Evolutionary conservation across 106 monocot species (phyloP).

Genomic region (Dendrobium catenatum): DNA sequence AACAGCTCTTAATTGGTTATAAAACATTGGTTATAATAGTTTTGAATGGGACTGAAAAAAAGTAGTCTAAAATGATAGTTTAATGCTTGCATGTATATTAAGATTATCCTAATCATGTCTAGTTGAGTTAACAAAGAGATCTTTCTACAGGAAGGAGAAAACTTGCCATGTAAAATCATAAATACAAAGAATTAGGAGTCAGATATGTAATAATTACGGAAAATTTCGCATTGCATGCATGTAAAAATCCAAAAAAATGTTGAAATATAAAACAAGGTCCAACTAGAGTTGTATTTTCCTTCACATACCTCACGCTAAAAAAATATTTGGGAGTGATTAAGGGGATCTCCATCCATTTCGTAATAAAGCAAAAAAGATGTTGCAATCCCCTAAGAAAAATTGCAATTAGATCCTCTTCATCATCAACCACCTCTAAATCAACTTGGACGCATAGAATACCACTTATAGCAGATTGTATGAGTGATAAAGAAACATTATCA

Average conservation of each 20-base stretch:
- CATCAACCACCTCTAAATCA: constrained; percentile 28
- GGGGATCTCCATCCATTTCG: constrained; percentile 55
- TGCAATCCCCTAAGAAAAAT: constrained; percentile 28
- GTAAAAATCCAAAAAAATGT: neutral
- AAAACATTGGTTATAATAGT: too few species aligned
- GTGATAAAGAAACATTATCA: constrained; percentile 24
- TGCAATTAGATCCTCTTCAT: constrained; percentile 12
- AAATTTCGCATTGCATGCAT: neutral
- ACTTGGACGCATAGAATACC: constrained; percentile 23
- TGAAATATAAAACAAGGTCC: neutral
- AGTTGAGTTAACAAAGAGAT: too few species aligned
- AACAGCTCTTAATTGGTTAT: too few species aligned
- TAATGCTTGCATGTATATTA: too few species aligned
- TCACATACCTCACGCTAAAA: constrained; percentile 59
- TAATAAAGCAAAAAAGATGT: constrained; percentile 32
- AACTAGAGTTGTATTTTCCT: neutral
- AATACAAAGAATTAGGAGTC: neutral
- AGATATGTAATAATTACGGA: neutral
- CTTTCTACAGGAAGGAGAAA: neutral
- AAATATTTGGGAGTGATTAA: constrained; percentile 53
- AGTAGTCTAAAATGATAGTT: too few species aligned
- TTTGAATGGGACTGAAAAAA: too few species aligned
- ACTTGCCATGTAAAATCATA: neutral
- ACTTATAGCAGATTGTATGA: constrained; percentile 37
- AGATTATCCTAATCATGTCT: too few species aligned